Conservation (phyloP, 129 eudicot species). For the Centaurea solstitialis region DNA sequence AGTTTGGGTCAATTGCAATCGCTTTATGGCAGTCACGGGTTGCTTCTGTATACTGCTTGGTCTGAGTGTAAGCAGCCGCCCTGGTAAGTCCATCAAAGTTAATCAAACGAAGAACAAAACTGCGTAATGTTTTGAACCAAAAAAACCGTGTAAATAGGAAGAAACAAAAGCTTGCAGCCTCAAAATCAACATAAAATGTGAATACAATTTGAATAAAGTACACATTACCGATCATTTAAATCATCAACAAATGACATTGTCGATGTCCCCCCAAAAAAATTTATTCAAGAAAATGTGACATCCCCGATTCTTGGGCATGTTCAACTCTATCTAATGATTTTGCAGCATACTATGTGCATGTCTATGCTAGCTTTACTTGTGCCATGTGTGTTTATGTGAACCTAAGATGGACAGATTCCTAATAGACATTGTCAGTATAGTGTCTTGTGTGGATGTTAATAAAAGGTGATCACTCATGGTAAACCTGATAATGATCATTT, state of each 20-base stretch:
- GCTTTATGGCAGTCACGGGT: slow-evolving; percentile 66
- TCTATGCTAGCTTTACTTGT: neutral
- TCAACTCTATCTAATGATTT: neutral
- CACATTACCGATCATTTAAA: neutral
- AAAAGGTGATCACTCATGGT: neutral
- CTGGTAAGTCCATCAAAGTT: slow-evolving; percentile 35
- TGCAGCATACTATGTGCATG: neutral
- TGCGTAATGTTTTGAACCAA: neutral
- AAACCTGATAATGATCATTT: neutral
- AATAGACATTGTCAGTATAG: neutral
- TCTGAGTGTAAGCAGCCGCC: slow-evolving; percentile 94
- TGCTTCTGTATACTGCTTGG: slow-evolving; percentile 60
- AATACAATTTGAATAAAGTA: neutral
- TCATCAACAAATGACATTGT: neutral
- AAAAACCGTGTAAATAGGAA: neutral
- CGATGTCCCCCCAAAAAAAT: neutral
- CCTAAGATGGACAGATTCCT: neutral
- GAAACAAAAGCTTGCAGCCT: neutral
- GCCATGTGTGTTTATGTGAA: too few species aligned
- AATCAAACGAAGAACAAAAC: neutral
- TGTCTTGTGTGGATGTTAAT: neutral
- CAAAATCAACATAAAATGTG: neutral
- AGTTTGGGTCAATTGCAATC: slow-evolving; percentile 78
- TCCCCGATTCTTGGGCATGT: neutral
- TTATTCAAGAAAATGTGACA: neutral